These are phyloP conservation scores for Botrytis fabae DNA, from an alignment of 2,329 filamentous ascomycete species.

Conservation along the genomic window DNA sequence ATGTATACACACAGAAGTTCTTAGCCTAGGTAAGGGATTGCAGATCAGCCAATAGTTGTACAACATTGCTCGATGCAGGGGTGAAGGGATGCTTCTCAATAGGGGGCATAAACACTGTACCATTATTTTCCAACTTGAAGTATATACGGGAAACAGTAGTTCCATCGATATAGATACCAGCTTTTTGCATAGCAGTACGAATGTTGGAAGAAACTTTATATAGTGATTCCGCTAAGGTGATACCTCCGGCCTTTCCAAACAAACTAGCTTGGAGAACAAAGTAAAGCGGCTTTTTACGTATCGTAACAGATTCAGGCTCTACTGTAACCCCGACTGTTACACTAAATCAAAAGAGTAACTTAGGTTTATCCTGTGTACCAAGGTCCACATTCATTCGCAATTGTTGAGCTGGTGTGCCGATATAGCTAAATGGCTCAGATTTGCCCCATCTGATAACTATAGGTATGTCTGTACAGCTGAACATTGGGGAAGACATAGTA, in stretches of 20 bases:
- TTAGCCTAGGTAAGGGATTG: no score
- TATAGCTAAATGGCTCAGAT: background rate
- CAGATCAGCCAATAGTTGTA: no score
- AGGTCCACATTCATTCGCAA: slow-evolving; percentile 9
- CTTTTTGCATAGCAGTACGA: background rate
- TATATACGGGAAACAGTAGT: no score
- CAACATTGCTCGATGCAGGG: no score
- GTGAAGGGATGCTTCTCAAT: no score
- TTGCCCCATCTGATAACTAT: background rate
- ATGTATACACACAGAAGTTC: no score
- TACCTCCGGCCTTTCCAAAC: background rate
- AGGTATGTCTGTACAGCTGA: background rate
- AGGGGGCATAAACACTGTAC: no score
- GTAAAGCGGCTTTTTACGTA: slow-evolving; percentile 1
- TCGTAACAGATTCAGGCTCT: background rate
- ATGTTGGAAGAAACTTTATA: background rate
- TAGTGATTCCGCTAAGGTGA: no score
- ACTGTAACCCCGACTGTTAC: background rate
- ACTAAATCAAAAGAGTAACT: slow-evolving; percentile 13
- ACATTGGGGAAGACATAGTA: background rate
- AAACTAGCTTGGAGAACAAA: slow-evolving; percentile 10
- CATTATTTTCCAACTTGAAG: no score
- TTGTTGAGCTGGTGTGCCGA: background rate
- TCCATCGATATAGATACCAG: no score
- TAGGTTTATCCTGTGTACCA: background rate